These are phyloP conservation scores for Eucalyptus sp. DNA, from an alignment of 345 rosid genomes.

Conservation along the genomic window DNA sequence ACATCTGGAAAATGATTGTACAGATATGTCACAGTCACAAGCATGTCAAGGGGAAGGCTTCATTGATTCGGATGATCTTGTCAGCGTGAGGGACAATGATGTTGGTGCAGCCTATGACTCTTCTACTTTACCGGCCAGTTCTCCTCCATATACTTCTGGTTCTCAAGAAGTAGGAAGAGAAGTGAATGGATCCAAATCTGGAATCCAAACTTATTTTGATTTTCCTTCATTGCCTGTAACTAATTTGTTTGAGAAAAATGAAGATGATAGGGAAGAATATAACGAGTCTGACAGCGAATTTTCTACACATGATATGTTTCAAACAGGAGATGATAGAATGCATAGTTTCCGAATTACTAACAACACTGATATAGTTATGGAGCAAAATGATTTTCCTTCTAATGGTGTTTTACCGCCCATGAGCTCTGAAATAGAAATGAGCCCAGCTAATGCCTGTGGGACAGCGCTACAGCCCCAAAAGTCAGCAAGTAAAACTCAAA, in stretches of 20 bases:
- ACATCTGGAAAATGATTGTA: slow-evolving; percentile 40
- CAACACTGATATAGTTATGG: slow-evolving; percentile 68
- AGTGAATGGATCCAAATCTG: slow-evolving; percentile 20
- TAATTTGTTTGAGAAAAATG: slow-evolving; percentile 60
- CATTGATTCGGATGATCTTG: slow-evolving; percentile 49
- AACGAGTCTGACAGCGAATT: slow-evolving; percentile 18
- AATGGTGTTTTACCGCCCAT: slow-evolving; percentile 4
- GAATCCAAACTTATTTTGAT: slow-evolving; percentile 34
- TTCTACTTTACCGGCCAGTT: slow-evolving; percentile 32
- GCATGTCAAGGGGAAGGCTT: slow-evolving; percentile 40
- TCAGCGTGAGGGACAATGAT: slow-evolving; percentile 39
- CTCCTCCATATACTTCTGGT: slow-evolving; percentile 18
- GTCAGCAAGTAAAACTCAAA: slow-evolving; percentile 14
- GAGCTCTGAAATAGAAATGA: slow-evolving; percentile 50
- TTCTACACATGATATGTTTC: slow-evolving; percentile 20
- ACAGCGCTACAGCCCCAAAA: slow-evolving; percentile 17
- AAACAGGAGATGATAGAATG: slow-evolving; percentile 46
- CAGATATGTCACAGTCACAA: slow-evolving; percentile 19
- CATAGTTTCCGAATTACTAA: slow-evolving; percentile 70
- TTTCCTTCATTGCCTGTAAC: slow-evolving; percentile 66
- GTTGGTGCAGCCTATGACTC: slow-evolving; percentile 41
- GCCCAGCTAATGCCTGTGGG: slow-evolving; percentile 22
- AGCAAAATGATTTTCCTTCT: slow-evolving; percentile 31
- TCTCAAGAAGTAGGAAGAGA: slow-evolving; percentile 24
- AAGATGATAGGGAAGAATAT: slow-evolving; percentile 32